phyloP scores from a whole-genome alignment of 2,329 filamentous ascomycete genomes.

The Colletotrichum sp. region DNA sequence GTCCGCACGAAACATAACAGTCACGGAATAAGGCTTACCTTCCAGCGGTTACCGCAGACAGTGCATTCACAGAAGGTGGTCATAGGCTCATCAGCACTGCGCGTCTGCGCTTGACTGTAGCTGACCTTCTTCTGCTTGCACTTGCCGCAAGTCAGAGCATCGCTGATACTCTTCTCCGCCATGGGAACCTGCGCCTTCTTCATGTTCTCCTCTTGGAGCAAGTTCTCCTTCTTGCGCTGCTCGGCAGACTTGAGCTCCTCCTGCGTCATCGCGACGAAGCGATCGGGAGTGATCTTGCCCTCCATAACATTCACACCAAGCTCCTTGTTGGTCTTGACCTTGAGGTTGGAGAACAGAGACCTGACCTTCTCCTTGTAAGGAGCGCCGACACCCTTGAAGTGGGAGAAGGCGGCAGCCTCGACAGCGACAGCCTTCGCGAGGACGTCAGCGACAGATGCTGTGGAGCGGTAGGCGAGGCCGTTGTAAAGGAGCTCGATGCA shows the following conservation, averaged over 20 bases:
- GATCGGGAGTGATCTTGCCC: slow-evolving; percentile 72
- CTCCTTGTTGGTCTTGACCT: slow-evolving; percentile 84
- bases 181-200: slow-evolving; percentile 95
- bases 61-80: slow-evolving; percentile 78
- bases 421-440: slow-evolving; percentile 81
- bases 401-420: slow-evolving; percentile 76
- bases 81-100: slow-evolving; percentile 93
- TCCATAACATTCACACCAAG: slow-evolving; percentile 78
- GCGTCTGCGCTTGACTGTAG: slow-evolving; percentile 95
- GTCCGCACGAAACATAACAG: background rate
- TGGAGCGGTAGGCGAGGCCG: slow-evolving; percentile 75
- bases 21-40: slow-evolving; percentile 50
- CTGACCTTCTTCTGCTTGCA: slow-evolving; percentile 94
- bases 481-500: slow-evolving; percentile 95
- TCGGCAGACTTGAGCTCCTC: slow-evolving; percentile 91
- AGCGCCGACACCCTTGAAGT: slow-evolving; percentile 72
- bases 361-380: slow-evolving; percentile 90
- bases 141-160: slow-evolving; percentile 86
- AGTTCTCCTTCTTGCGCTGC: slow-evolving; percentile 76
- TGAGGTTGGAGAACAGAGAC: slow-evolving; percentile 92
- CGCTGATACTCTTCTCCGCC: slow-evolving; percentile 88
- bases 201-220: slow-evolving; percentile 91
- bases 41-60: slow-evolving; percentile 74
- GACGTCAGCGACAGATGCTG: slow-evolving; percentile 73
- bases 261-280: slow-evolving; percentile 85